phyloP scores from a whole-genome alignment of 2,329 filamentous ascomycete genomes.

The Helicocarpus griseus region DNA sequence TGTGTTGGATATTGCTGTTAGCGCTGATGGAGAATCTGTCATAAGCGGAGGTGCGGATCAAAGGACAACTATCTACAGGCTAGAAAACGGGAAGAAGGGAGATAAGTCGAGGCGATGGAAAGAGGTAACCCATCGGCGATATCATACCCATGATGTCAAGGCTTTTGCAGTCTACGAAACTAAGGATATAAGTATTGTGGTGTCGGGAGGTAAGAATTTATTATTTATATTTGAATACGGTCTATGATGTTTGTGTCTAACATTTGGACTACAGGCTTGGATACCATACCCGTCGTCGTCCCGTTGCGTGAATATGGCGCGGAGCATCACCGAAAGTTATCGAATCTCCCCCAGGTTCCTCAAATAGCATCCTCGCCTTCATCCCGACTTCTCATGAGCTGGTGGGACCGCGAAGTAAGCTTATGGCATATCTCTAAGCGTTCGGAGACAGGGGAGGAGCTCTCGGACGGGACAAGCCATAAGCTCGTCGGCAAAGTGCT shows the following conservation, averaged over 20 bases:
- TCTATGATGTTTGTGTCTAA: constrained; percentile 1
- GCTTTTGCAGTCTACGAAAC: constrained; percentile 85
- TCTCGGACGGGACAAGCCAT: constrained; percentile 27
- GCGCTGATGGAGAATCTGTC: constrained; percentile 68
- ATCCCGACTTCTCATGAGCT: constrained; percentile 71
- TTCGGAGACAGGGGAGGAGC: constrained; percentile 39
- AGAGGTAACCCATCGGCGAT: constrained; percentile 74
- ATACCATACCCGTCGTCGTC: constrained; percentile 71
- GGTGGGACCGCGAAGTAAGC: constrained; percentile 82
- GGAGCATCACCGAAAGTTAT: constrained; percentile 72
- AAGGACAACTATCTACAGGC: constrained; percentile 72
- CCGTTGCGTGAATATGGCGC: constrained; percentile 67
- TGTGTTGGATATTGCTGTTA: constrained; percentile 76
- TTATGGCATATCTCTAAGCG: constrained; percentile 58
- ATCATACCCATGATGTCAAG: constrained; percentile 92
- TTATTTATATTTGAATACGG: not conserved
- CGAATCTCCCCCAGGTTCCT: constrained; percentile 72
- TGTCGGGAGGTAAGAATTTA: constrained; percentile 68
- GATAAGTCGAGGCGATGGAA: constrained; percentile 60
- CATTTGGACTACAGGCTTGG: constrained; percentile 52
- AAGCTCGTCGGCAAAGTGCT: constrained; percentile 58
- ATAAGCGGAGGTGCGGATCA: constrained; percentile 89
- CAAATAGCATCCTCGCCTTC: constrained; percentile 63
- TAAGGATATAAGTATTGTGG: constrained; percentile 70
- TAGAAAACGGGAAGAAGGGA: constrained; percentile 39